Evolutionary conservation across 768 basidiomycete genomes (phyloP).

Genomic region (Tylopilus felleus): DNA sequence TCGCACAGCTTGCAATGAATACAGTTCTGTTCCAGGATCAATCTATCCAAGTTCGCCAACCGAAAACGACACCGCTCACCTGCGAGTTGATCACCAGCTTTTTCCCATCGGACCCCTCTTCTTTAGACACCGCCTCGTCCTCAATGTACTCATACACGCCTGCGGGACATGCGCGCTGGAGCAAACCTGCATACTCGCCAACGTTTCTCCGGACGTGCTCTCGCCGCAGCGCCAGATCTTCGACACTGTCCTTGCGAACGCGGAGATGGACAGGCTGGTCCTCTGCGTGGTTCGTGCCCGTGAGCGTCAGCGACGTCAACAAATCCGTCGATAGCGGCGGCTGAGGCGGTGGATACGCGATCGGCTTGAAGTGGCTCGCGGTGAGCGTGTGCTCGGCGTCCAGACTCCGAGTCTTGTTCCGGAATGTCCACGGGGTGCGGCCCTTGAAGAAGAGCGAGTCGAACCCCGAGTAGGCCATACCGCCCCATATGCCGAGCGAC

Average conservation of each 20-base stretch:
- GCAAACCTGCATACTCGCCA: slow-evolving; percentile 77
- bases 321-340: slow-evolving; percentile 91
- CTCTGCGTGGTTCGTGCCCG: slow-evolving; percentile 95
- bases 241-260: slow-evolving; percentile 44
- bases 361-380: slow-evolving; percentile 64
- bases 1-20: slow-evolving; percentile 96
- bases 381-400: slow-evolving; percentile 73
- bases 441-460: slow-evolving; percentile 85
- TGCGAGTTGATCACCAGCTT: slow-evolving; percentile 96
- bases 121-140: slow-evolving; percentile 47
- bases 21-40: slow-evolving; percentile 56
- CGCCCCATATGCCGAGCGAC: slow-evolving; percentile 77
- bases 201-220: slow-evolving; percentile 77
- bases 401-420: slow-evolving; percentile 47
- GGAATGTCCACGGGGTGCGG: slow-evolving; percentile 89
- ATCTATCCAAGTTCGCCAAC: background rate
- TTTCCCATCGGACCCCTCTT: slow-evolving; percentile 71
- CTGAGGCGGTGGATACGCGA: slow-evolving; percentile 83
- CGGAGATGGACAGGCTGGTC: slow-evolving; percentile 90
- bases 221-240: slow-evolving; percentile 43
- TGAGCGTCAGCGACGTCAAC: slow-evolving; percentile 84
- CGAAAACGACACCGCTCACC: slow-evolving; percentile 39
- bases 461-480: slow-evolving; percentile 83
- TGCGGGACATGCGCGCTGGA: slow-evolving; percentile 91
- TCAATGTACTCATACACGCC: slow-evolving; percentile 96